These are phyloP conservation scores for Eucalyptus leucophloia DNA, from an alignment of 345 rosid genomes.

Conservation along the genomic window DNA sequence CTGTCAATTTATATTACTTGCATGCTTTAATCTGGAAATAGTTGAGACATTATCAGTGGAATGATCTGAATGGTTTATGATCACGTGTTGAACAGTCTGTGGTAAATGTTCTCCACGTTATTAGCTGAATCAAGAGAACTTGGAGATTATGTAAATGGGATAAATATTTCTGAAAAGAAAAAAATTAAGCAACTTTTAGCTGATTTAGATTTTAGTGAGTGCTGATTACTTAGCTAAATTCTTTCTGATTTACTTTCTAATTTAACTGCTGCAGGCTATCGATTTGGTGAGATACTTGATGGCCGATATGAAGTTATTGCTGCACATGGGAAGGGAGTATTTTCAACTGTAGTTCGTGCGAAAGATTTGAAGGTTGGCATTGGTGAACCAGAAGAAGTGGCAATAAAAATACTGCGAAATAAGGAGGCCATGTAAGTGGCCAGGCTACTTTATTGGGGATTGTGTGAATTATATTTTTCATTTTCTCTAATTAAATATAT, in stretches of 20 bases:
- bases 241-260: neutral
- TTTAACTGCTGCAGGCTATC: slow-evolving; percentile 43
- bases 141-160: neutral
- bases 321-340: slow-evolving; percentile 97
- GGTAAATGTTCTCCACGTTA: neutral
- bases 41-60: neutral
- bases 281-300: slow-evolving; percentile 92
- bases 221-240: neutral
- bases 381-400: slow-evolving; percentile 79
- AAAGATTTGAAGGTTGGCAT: slow-evolving; percentile 69
- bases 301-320: slow-evolving; percentile 92
- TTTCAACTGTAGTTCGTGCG: slow-evolving; percentile 92
- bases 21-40: neutral
- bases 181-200: neutral
- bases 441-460: neutral
- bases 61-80: neutral
- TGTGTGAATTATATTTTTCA: neutral
- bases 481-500: neutral
- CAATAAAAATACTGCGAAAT: slow-evolving; percentile 89
- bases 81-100: neutral
- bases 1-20: neutral
- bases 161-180: neutral
- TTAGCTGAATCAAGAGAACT: neutral
- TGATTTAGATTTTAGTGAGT: neutral
- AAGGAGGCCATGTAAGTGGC: slow-evolving; percentile 83